phyloP scores from a whole-genome alignment of 768 basidiomycete genomes.

The Tylopilus subfusipes region DNA sequence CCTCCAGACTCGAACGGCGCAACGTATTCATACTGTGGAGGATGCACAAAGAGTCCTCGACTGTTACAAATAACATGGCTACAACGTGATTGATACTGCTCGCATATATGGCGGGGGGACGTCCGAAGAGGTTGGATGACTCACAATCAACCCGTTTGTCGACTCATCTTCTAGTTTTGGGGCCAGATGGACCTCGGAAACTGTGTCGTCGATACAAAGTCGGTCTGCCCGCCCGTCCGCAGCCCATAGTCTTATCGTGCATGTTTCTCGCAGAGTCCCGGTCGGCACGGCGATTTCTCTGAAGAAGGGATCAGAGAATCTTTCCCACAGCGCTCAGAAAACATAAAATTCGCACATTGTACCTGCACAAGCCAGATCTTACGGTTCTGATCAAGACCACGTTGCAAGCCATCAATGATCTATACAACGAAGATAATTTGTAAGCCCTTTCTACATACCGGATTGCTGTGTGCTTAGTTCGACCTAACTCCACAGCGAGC shows the following conservation, averaged over 20 bases:
- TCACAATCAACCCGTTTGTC: neutral
- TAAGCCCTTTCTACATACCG: conserved; percentile 26
- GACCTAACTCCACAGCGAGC: neutral
- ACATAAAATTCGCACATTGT: conserved; percentile 22
- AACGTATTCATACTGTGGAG: conserved; percentile 17
- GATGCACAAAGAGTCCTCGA: conserved; percentile 13
- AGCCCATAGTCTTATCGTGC: neutral
- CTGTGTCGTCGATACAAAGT: conserved; percentile 22
- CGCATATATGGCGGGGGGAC: conserved; percentile 21
- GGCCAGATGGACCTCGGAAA: conserved; percentile 11
- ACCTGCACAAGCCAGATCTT: conserved; percentile 47
- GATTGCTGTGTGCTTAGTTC: neutral
- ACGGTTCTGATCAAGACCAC: conserved; percentile 44
- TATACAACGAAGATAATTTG: conserved; percentile 52
- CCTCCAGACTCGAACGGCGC: conserved; percentile 19
- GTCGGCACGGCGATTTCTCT: conserved; percentile 4
- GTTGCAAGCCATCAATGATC: conserved; percentile 41
- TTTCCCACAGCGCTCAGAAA: conserved; percentile 9
- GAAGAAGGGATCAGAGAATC: conserved; percentile 11
- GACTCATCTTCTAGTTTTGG: conserved; percentile 12
- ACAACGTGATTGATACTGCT: conserved; percentile 21
- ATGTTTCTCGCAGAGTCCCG: conserved; percentile 3
- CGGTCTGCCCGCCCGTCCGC: neutral
- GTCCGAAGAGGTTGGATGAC: conserved; percentile 20
- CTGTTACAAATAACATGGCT: conserved; percentile 14